Evolutionary conservation across 139 green algal species (phyloP), one percentile per base, ranked within the genome.

Genomic region (Chlamydomonas urium): DNA sequence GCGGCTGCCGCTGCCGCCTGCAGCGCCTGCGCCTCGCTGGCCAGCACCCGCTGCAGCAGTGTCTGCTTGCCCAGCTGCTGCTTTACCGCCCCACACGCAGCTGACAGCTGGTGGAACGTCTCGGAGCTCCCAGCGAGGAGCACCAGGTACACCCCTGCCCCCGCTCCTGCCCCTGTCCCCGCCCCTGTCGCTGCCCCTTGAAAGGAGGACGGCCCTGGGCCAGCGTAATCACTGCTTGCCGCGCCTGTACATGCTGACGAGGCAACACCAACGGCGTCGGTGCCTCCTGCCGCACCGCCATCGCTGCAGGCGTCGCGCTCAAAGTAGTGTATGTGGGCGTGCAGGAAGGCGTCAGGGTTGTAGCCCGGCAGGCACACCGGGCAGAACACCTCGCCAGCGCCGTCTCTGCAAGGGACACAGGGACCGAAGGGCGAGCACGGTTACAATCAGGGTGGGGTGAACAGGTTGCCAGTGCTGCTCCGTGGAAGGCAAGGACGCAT

Each of bases 281-380:
- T 29, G 50, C 23, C 50, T 21, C 5, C 6, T 14, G 5, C 19
- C 33, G 45, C 34, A 33, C 24, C 26, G n/a, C n/a, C n/a, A n/a
- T n/a, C n/a, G n/a, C n/a, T n/a, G 35, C 67, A 34, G 32, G 47
- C 59, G 33, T 59, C 61, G 2, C 66, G 37, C 17, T 91, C 76
- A 28, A 90, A 29, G 80, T 85, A 91, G 45, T 73, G 28, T 19
- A 96, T 84, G 59, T 94, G 93, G 2, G 92, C 90, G 62, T 96
- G 89, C 53, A 97, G 77, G 76, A 94, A 92, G 29, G 85, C 89
- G 29, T 78, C 65, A 0, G 86, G 45, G 80, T 95, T 91, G 87
- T 85, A 93, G 72, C 78, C 71, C 0, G 91, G 91, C 24, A 97
- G 75, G 78, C 92, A 97, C 2, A 97, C 63, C 1, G 90, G 91